Evolutionary conservation across 2,329 filamentous ascomycete species (phyloP).

Genomic region (Exophiala aquamarina): DNA sequence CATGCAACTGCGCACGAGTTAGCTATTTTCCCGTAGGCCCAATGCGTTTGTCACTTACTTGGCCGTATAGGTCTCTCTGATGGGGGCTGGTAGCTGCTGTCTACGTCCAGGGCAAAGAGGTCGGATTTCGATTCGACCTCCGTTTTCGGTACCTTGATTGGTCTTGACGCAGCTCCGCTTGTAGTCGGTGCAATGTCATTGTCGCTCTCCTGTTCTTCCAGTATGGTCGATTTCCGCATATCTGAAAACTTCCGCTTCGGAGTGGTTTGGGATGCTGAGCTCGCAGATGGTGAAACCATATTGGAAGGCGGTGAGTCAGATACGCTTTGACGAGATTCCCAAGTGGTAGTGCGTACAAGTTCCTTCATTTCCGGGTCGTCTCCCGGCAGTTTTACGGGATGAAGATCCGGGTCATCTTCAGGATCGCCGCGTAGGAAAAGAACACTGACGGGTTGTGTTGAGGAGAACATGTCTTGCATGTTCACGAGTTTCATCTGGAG

Average conservation of each 20-base stretch:
- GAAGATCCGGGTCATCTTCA: conserved; percentile 46
- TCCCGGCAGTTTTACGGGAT: conserved; percentile 40
- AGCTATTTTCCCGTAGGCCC: conserved; percentile 29
- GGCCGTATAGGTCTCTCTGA: conserved; percentile 68
- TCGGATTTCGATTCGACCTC: conserved; percentile 16
- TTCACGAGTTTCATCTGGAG: conserved; percentile 43
- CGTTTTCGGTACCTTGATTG: conserved; percentile 24
- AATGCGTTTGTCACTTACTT: too few species aligned
- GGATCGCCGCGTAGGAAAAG: conserved; percentile 44
- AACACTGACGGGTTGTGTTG: conserved; percentile 42
- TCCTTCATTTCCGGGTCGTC: conserved; percentile 36
- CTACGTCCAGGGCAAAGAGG: conserved; percentile 66
- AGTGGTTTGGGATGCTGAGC: conserved; percentile 40
- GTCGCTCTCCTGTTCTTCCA: conserved; percentile 26
- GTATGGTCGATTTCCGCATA: conserved; percentile 23
- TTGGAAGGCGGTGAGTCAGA: conserved; percentile 35
- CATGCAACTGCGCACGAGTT: conserved; percentile 66
- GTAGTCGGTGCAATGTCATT: conserved; percentile 8
- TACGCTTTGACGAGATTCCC: conserved; percentile 35
- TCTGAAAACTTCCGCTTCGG: conserved; percentile 41
- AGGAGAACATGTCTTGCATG: conserved; percentile 50
- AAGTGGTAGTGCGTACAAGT: conserved; percentile 31
- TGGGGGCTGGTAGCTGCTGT: conserved; percentile 78
- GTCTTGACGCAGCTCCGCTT: conserved; percentile 8
- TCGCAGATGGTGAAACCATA: conserved; percentile 41